Evolutionary conservation across 441 rosid species (phyloP), one percentile per base, ranked within the genome.

Genomic region (Geranium incanum): DNA sequence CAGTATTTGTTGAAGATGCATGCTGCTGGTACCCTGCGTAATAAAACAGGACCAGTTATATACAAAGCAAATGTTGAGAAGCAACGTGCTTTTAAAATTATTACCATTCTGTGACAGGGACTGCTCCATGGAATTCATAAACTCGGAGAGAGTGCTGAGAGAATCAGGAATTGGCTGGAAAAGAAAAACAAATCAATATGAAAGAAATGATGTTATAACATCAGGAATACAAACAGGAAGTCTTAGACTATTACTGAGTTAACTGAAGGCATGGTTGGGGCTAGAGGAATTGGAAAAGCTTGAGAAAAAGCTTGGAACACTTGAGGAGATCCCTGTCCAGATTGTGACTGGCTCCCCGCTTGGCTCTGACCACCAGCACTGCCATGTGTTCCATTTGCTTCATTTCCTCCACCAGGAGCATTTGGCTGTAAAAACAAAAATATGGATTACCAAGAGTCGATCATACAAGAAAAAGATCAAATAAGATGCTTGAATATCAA

Each of bases 141-240:
- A 93, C 84, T 87, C 99, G 5, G 84, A 68, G 71, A 93, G 79
- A 12, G 94, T 91, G 70, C 76, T 85, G 77, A 95, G 68, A 15
- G 97, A 87, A 84, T 93, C 94, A 3, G 97, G 97, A 71, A 89
- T 85, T 67, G 97, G 97, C 99, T 95, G 89, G 70, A 81, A 78
- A 73, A 52, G 68, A 6, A 72, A 62, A 74, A 80, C 69, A 70
- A 37, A 67, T 50, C 6, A 33, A 36, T 36, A 67, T 19, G 16
- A 71, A 73, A 68, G 70, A 71, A 68, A 66, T 66, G 73, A 55
- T 67, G 66, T 45, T 69, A 18, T 8, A 57, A 69, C 36, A 67
- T 62, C 38, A 70, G 68, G 66, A 23, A 50, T 28, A 69, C 71
- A 57, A 21, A 69, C 6, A 63, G 8, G 52, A 70, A 13, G 19